These are phyloP conservation scores for Candida coquimbonensis DNA, from an alignment of 805 yeast genomes.

Conservation along the genomic window DNA sequence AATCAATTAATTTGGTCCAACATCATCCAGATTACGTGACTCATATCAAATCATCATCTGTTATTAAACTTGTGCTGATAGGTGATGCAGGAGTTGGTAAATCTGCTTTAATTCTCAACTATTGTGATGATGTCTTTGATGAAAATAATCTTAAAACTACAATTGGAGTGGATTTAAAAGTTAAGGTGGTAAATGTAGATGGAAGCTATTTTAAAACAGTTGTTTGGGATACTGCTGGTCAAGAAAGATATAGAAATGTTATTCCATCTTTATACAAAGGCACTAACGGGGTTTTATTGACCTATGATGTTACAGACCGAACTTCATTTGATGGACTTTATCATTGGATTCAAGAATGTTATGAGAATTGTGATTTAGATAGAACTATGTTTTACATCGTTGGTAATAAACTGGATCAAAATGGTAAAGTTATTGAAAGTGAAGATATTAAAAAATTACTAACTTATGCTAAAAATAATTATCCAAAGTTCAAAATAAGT, in stretches of 20 bases:
- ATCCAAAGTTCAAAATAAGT: slow-evolving; percentile 26
- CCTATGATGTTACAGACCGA: slow-evolving; percentile 36
- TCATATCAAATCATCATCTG: slow-evolving; percentile 15
- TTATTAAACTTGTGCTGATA: slow-evolving; percentile 31
- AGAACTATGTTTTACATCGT: slow-evolving; percentile 33
- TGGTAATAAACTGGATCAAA: slow-evolving; percentile 38
- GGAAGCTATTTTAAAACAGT: slow-evolving; percentile 36
- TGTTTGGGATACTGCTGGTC: slow-evolving; percentile 48
- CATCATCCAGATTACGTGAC: slow-evolving; percentile 15
- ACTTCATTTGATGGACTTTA: slow-evolving; percentile 30
- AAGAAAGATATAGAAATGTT: slow-evolving; percentile 40
- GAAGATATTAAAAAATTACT: slow-evolving; percentile 31
- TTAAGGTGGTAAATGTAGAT: slow-evolving; percentile 36
- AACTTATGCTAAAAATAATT: slow-evolving; percentile 24
- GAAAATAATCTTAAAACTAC: slow-evolving; percentile 31
- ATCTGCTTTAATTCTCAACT: slow-evolving; percentile 37
- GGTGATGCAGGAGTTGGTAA: slow-evolving; percentile 46
- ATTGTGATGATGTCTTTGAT: slow-evolving; percentile 32
- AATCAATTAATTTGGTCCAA: slow-evolving; percentile 8
- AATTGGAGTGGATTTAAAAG: slow-evolving; percentile 41
- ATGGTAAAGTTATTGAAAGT: slow-evolving; percentile 31
- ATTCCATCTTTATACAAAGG: slow-evolving; percentile 39
- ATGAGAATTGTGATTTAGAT: slow-evolving; percentile 27
- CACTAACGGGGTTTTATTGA: slow-evolving; percentile 38
- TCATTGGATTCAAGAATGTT: slow-evolving; percentile 37